Conservation (phyloP, 2,329 filamentous ascomycete genomes). For the Didymella glomerata region DNA sequence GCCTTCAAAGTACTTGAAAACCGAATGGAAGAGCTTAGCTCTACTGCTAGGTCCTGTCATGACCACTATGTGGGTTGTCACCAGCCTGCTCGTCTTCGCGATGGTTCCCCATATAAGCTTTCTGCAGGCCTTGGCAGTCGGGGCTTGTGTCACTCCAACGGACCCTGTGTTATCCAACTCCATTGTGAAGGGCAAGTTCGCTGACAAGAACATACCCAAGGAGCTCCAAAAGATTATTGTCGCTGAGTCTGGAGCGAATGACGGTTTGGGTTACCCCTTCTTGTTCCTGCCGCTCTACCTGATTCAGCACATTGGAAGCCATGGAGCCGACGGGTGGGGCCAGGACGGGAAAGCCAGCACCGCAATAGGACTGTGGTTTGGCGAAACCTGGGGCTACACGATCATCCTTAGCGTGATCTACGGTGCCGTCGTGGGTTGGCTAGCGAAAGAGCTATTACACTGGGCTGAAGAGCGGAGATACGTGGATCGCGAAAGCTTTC, state of each 20-base stretch:
- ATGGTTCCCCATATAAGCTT: conserved; percentile 76
- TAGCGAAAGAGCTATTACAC: conserved; percentile 82
- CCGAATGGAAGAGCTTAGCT: conserved; percentile 78
- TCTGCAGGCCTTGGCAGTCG: conserved; percentile 80
- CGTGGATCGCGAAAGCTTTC: conserved; percentile 85
- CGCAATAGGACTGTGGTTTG: conserved; percentile 83
- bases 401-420: conserved; percentile 82
- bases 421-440: conserved; percentile 78
- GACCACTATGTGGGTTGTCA: conserved; percentile 84
- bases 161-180: conserved; percentile 88
- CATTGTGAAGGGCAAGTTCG: conserved; percentile 93
- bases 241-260: conserved; percentile 84
- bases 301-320: conserved; percentile 74
- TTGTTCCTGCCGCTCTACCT: conserved; percentile 85
- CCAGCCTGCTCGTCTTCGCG: conserved; percentile 79
- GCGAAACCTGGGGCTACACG: conserved; percentile 83
- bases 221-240: conserved; percentile 74
- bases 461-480: conserved; percentile 83
- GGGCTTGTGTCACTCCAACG: conserved; percentile 89
- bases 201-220: conserved; percentile 86
- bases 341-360: conserved; percentile 62
- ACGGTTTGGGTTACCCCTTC: conserved; percentile 89
- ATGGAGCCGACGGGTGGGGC: conserved; percentile 38
- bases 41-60: conserved; percentile 84
- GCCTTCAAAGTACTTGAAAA: conserved; percentile 79